These are phyloP conservation scores for Sungouiella blattae DNA, from an alignment of 805 yeast species.

Conservation along the genomic window DNA sequence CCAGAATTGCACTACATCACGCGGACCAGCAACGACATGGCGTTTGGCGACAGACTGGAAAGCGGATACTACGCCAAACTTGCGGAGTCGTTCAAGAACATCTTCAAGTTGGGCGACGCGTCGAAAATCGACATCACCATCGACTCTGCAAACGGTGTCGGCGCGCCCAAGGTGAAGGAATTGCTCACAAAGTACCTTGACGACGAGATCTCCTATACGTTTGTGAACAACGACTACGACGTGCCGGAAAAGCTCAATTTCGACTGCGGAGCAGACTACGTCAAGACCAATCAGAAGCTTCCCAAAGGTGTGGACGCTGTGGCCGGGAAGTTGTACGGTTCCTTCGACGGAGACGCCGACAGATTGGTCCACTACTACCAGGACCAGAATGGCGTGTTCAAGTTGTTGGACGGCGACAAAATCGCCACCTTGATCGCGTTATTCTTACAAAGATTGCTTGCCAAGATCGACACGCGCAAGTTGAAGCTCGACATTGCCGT, in stretches of 20 bases:
- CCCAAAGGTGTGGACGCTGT: conserved; percentile 58
- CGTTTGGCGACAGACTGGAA: conserved; percentile 62
- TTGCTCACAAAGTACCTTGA: conserved; percentile 43
- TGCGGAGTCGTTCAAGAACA: conserved; percentile 46
- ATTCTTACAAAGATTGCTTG: conserved; percentile 50
- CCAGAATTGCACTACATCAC: conserved; percentile 92
- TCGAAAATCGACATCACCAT: conserved; percentile 50
- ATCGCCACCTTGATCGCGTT: conserved; percentile 81
- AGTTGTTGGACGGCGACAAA: conserved; percentile 86
- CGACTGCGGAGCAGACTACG: conserved; percentile 93
- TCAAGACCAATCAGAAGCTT: conserved; percentile 78
- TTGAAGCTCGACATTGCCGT: conserved; percentile 63
- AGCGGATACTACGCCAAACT: conserved; percentile 68
- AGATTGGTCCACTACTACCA: conserved; percentile 79
- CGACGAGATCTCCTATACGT: conserved; percentile 36
- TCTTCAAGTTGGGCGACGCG: conserved; percentile 26
- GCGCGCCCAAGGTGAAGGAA: conserved; percentile 66
- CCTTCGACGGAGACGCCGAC: conserved; percentile 98
- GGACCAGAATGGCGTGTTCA: conserved; percentile 38
- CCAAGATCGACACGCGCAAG: conserved; percentile 44
- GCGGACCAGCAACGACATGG: conserved; percentile 61
- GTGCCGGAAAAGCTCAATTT: conserved; percentile 62
- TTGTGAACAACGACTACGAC: conserved; percentile 53
- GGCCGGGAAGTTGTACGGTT: conserved; percentile 58
- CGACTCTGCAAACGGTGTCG: conserved; percentile 97